A percentile compares a stretch with the other conserved stretches of the same genome.
These are phyloP conservation scores for Strobilomyces echinocephalus DNA, from an alignment of 768 basidiomycete species.

Conservation along the genomic window DNA sequence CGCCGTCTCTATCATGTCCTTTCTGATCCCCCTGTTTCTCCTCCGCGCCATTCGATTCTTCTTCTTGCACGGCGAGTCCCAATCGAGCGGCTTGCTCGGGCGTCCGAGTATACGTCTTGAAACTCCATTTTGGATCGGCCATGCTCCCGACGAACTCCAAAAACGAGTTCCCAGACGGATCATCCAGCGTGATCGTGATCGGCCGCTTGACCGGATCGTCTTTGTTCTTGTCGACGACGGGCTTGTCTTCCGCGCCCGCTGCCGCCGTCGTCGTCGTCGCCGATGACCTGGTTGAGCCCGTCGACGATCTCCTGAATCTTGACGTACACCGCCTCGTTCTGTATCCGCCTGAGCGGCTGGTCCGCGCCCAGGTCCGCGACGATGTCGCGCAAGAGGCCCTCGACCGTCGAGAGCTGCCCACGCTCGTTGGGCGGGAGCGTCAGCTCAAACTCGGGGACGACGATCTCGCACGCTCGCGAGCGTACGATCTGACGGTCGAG, in stretches of 20 bases:
- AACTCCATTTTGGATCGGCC: slow-evolving; percentile 89
- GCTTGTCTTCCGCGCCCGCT: slow-evolving; percentile 21
- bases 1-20: slow-evolving; percentile 15
- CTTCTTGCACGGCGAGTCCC: slow-evolving; percentile 60
- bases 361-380: slow-evolving; percentile 73
- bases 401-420: slow-evolving; percentile 95
- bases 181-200: slow-evolving; percentile 84
- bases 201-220: slow-evolving; percentile 54
- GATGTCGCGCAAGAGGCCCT: slow-evolving; percentile 84
- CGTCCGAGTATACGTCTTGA: slow-evolving; percentile 77
- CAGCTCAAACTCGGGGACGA: slow-evolving; percentile 83
- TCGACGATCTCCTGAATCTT: slow-evolving; percentile 77
- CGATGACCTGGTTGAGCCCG: slow-evolving; percentile 59
- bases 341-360: slow-evolving; percentile 78
- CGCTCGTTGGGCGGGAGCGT: slow-evolving; percentile 79
- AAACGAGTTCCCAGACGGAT: slow-evolving; percentile 96
- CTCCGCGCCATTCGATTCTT: slow-evolving; percentile 19
- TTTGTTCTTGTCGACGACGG: slow-evolving; percentile 31
- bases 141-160: slow-evolving; percentile 84
- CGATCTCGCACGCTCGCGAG: slow-evolving; percentile 73
- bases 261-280: slow-evolving; percentile 49
- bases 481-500: slow-evolving; percentile 93
- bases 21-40: neutral
- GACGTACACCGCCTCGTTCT: slow-evolving; percentile 64
- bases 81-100: slow-evolving; percentile 75